phyloP scores from a whole-genome alignment of 495 filamentous ascomycete species.

The Penicillium soppii region DNA sequence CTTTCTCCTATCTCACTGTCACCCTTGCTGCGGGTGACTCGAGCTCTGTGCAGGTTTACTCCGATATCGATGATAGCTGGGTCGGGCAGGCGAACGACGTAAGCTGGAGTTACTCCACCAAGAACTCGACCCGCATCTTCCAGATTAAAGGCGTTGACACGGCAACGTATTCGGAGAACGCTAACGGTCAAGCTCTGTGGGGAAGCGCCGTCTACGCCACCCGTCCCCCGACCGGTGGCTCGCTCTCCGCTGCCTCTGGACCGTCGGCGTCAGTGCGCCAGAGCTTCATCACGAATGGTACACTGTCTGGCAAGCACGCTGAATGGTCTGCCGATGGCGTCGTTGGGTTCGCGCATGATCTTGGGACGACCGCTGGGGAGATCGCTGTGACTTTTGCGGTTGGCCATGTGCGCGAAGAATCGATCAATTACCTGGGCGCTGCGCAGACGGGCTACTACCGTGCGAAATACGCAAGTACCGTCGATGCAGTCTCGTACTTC shows the following conservation, averaged over 20 bases:
- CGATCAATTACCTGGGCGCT: too few relatives aligned
- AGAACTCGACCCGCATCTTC: constrained; percentile 26
- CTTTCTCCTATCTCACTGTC: constrained; percentile 74
- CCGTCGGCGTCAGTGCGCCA: constrained; percentile 20
- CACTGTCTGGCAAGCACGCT: constrained; percentile 18
- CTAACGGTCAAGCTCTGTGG: constrained; percentile 38
- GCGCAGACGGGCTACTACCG: too few relatives aligned
- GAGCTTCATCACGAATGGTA: constrained; percentile 32
- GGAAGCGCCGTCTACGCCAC: constrained; percentile 42
- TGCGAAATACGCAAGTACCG: too few relatives aligned
- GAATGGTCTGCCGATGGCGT: constrained; percentile 34
- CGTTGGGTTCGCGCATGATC: constrained; percentile 36
- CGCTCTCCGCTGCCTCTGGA: constrained; percentile 27
- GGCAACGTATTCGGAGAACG: constrained; percentile 29
- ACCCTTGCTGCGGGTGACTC: constrained; percentile 39
- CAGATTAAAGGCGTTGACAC: constrained; percentile 23
- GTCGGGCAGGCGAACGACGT: constrained; percentile 34
- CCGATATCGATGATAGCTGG: constrained; percentile 45
- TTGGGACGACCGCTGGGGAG: constrained; percentile 25
- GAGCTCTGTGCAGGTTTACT: constrained; percentile 39
- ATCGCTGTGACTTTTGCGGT: too few relatives aligned
- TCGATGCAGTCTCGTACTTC: too few relatives aligned
- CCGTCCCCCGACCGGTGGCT: constrained; percentile 19
- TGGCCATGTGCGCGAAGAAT: too few relatives aligned
- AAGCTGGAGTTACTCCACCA: constrained; percentile 23